These are phyloP conservation scores for Candida suzukii DNA, from an alignment of 805 yeast species.

Conservation along the genomic window DNA sequence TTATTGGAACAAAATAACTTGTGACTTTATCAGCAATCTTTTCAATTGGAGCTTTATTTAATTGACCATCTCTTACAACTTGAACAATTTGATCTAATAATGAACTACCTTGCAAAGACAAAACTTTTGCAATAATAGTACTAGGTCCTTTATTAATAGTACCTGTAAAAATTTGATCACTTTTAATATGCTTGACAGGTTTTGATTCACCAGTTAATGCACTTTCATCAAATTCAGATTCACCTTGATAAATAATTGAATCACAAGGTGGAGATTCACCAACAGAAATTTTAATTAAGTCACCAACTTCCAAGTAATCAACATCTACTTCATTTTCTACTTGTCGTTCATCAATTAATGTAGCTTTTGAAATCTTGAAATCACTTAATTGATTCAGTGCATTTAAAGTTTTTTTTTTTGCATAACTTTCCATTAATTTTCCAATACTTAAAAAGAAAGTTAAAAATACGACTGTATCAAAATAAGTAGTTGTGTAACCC, in stretches of 20 bases:
- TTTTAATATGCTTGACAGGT: constrained; percentile 49
- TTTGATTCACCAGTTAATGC: constrained; percentile 56
- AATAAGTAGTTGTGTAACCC: constrained; percentile 58
- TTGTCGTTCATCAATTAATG: constrained; percentile 24
- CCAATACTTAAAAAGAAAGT: constrained; percentile 70
- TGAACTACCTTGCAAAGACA: constrained; percentile 56
- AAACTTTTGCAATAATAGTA: constrained; percentile 46
- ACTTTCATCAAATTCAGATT: constrained; percentile 50
- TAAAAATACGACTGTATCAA: constrained; percentile 73
- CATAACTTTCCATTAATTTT: constrained; percentile 55
- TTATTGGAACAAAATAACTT: constrained; percentile 66
- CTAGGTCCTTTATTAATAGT: constrained; percentile 57
- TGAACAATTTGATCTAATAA: constrained; percentile 62
- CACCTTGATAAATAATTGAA: constrained; percentile 41
- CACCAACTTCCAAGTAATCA: constrained; percentile 45
- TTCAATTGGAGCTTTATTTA: constrained; percentile 68
- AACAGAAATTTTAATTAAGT: constrained; percentile 37
- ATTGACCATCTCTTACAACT: constrained; percentile 67
- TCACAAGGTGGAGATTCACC: constrained; percentile 61
- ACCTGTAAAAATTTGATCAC: constrained; percentile 69
- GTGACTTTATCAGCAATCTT: constrained; percentile 62
- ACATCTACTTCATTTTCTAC: constrained; percentile 25
- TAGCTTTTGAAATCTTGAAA: constrained; percentile 44
- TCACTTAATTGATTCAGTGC: constrained; percentile 49
- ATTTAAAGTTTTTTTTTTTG: constrained; percentile 61